Evolutionary conservation across 306 rosid genomes (phyloP).

Genomic region (Vigna mungo): DNA sequence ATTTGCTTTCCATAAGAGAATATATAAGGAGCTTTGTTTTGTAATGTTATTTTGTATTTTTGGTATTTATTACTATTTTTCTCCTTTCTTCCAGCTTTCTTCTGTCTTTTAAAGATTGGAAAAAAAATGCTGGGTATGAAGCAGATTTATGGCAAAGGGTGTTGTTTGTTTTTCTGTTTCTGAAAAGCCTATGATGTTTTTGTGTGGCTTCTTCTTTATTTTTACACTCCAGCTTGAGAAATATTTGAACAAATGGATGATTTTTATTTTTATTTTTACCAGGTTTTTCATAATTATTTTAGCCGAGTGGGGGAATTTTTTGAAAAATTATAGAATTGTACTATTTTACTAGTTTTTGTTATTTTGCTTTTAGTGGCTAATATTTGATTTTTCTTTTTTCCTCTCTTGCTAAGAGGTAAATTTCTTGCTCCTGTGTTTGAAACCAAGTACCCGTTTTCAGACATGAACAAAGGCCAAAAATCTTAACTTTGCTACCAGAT

Average conservation of each 20-base stretch:
- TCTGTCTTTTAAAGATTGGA: constrained; percentile 41
- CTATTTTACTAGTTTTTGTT: constrained; percentile 39
- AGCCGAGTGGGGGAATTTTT: constrained; percentile 22
- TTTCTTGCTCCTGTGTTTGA: constrained; percentile 38
- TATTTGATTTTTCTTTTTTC: not conserved
- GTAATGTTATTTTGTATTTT: not conserved
- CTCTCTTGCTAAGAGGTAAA: constrained; percentile 39
- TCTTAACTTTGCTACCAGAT: constrained; percentile 13
- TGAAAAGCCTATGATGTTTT: constrained; percentile 39
- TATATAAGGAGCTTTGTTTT: constrained; percentile 17
- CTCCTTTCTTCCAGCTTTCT: constrained; percentile 45
- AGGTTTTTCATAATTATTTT: constrained; percentile 12
- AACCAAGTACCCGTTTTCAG: constrained; percentile 25
- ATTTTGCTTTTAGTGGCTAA: constrained; percentile 37
- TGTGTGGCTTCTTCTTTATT: constrained; percentile 8
- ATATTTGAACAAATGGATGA: constrained; percentile 38
- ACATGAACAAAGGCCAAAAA: constrained; percentile 8
- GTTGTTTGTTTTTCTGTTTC: constrained; percentile 21
- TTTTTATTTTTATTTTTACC: not conserved
- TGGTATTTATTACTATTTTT: constrained; percentile 30
- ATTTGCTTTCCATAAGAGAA: constrained; percentile 38
- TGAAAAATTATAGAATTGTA: not conserved
- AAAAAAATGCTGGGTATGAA: constrained; percentile 41
- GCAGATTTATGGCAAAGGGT: constrained; percentile 42
- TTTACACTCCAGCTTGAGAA: constrained; percentile 30